Base-by-base conservation (phyloP, 2,329 filamentous ascomycete genomes). In the Tolypocladium endophyticum region DNA sequence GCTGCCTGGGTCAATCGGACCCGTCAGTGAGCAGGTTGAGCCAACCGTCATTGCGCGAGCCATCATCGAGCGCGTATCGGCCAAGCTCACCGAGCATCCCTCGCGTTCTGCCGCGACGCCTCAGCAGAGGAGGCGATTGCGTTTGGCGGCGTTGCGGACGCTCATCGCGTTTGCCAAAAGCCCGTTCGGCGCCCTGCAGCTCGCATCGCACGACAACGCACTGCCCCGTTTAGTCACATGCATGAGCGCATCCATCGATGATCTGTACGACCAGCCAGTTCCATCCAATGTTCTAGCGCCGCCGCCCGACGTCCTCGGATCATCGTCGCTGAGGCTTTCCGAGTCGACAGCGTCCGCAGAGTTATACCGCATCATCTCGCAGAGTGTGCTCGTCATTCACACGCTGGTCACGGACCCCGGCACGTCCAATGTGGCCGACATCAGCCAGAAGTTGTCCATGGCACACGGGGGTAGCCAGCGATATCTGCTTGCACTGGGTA, bases 381-480 rank as follows among this genome's bases (percentile, higher is more conserved):
- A 78, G 56, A 75, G 75, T 9, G 75, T 81, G 25, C 67, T 77
- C 2, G 68, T 85, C 28, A 72, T 85, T 12, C 81, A 85, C 64
- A 76, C 71, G 12, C 75, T 85, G 1, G 73, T 82, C 35, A 85
- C 79, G 2, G 74, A 79, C 52, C 74, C 77, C 0, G 63, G 69
- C 14, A 81, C 79, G 2, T 73, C 77, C 0, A 70, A 76, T 54
- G 63, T 73, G 7, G 76, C 76, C 25, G 83, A 93, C 64, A 83
- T 95, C 63, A 81, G 85, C 56, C 80, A 83, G 56, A 95, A 93
- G 71, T 77, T 96, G 6, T 79, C 81, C 0, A 81, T 82, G 11
- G 83, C 89, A 0, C 80, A 84, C 6, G 90, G 90, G 3, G 89
- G 87, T 0, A 83, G 85, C 57, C 91, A 96, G 68, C 91, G 92